These are phyloP conservation scores for Pleodorina starrii DNA, from an alignment of 139 green algal species.

Conservation along the genomic window DNA sequence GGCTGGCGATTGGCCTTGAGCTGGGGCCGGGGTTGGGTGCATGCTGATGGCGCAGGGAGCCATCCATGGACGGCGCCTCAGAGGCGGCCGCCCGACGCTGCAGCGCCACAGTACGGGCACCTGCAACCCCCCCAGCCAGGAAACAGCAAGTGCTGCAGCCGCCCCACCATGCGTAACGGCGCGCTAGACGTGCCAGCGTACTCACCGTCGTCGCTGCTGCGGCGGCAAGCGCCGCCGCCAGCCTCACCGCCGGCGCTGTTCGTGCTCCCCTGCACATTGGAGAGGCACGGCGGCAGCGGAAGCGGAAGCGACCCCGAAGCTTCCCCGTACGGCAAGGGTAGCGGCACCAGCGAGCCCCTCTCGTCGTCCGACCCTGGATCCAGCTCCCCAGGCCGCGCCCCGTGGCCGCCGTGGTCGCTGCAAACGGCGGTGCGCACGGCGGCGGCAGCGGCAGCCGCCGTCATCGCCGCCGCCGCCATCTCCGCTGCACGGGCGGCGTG, in stretches of 20 bases:
- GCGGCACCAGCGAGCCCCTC: not conserved
- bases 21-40: not conserved
- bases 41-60: conserved; percentile 5
- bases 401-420: not conserved
- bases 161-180: not conserved
- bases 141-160: conserved; percentile 21
- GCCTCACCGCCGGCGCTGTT: not conserved
- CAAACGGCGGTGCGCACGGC: not conserved
- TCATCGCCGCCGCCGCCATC: not conserved
- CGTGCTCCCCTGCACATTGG: not conserved
- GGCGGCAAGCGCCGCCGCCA: not conserved
- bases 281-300: not conserved
- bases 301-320: too few species aligned
- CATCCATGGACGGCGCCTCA: not conserved
- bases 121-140: conserved; percentile 12
- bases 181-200: not conserved
- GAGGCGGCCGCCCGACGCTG: not conserved
- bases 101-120: not conserved
- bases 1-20: too few species aligned
- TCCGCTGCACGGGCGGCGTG: not conserved
- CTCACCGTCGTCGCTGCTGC: not conserved
- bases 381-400: too few species aligned
- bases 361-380: conserved; percentile 7
- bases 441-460: not conserved
- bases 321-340: not conserved